Evolutionary conservation across 1,284 basidiomycete species (phyloP).

Genomic region (Sanghuangporus sanghuang): DNA sequence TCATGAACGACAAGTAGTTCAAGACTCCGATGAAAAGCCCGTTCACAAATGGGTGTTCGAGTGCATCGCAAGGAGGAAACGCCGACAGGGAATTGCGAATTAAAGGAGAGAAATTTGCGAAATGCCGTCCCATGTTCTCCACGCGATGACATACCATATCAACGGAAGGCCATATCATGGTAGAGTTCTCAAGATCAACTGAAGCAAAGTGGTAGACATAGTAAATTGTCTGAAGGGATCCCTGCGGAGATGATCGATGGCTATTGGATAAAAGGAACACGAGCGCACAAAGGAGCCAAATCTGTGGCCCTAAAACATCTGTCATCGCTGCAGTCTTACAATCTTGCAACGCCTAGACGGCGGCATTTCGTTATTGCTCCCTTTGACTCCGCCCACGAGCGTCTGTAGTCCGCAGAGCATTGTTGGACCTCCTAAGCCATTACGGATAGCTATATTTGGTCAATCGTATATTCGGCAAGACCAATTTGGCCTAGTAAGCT

Average conservation of each 20-base stretch:
- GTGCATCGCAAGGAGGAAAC: neutral
- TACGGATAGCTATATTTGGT: neutral
- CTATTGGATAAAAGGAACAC: neutral
- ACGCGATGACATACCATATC: neutral
- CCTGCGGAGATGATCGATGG: no score
- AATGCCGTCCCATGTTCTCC: neutral
- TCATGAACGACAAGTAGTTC: neutral
- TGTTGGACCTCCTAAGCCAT: neutral
- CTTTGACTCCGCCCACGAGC: neutral
- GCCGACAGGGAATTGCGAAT: neutral
- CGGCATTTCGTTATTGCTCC: neutral
- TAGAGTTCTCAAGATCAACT: neutral
- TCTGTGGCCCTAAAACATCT: neutral
- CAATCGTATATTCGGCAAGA: neutral
- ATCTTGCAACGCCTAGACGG: neutral
- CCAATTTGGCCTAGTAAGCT: no score
- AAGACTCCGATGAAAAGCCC: neutral
- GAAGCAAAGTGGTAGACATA: neutral
- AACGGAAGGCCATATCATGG: neutral
- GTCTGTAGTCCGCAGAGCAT: neutral
- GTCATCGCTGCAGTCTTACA: neutral
- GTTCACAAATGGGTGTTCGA: neutral
- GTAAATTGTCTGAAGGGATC: neutral
- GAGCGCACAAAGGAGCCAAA: neutral
- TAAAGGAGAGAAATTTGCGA: neutral